Evolutionary conservation across 768 basidiomycete species (phyloP), one percentile per base, ranked within the genome.

Genomic region (Cystofilobasidium macerans): DNA sequence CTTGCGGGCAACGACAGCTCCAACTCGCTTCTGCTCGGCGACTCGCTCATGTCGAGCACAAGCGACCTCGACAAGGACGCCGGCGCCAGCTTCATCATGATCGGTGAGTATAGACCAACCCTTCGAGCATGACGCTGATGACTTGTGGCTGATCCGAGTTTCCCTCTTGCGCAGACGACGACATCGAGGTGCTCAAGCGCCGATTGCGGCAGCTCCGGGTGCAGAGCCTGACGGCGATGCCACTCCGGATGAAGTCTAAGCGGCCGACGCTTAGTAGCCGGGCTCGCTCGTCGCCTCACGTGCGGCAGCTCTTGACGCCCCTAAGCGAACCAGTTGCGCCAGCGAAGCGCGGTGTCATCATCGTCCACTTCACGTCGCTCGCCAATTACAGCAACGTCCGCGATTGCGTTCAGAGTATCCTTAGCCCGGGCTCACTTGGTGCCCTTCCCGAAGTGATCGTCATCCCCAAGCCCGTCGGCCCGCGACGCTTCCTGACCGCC

Each of bases 391-490:
- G 89, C 75, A 72, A 81, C 40, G 85, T 93, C 60, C 89, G 88
- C 73, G 92, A 97, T 70, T 80, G 86, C 14, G 80, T 98, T 24
- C 86, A 92, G 70, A 83, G 83, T 22, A 78, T 85, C 24, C 78
- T 86, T 57, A 68, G 70, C 67, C 78, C 72, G 73, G 78, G 28
- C 80, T 71, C 7, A 61, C 70, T 36, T 71, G 71, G 30, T 56
- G 65, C 20, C 75, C 87, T 14, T 2, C 86, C 95, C 0, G 95
- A 99, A 71, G 84, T 99, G 33, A 88, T 98, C 82, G 89, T 99
- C 70, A 86, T 98, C 43, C 94, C 93, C 26, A 99, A 98, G 77
- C 94, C 94, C 13, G 93, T 88, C 22, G 94, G 95, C 6, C 95
- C 95, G 9, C 84, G 94, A 43, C 84, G 94, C 12, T 86, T 97